phyloP scores from a whole-genome alignment of 371 early-diverging fungal genomes.

The Mucor velutinosus region DNA sequence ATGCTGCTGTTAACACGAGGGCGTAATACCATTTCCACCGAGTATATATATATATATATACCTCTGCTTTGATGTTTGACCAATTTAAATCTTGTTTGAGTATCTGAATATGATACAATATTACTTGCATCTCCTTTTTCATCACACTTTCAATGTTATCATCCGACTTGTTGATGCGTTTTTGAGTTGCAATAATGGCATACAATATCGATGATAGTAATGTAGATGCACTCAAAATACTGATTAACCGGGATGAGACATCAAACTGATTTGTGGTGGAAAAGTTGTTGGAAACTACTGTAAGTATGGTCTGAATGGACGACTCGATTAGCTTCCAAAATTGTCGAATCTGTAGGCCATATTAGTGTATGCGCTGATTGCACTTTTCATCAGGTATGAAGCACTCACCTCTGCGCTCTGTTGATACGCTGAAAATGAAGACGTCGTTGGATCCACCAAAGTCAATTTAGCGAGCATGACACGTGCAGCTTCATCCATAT shows the following conservation, averaged over 20 bases:
- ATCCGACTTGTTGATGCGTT: conserved; percentile 12
- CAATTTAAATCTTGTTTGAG: conserved; percentile 13
- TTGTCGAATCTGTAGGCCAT: conserved; percentile 7
- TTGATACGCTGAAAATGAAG: conserved; percentile 16
- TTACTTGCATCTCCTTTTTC: conserved; percentile 17
- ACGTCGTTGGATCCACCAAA: conserved; percentile 6
- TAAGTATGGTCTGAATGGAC: conserved; percentile 12
- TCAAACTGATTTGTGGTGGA: conserved; percentile 1
- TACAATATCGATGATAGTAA: conserved; percentile 14
- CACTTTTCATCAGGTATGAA: neutral
- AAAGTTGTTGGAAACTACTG: neutral
- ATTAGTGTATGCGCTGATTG: neutral
- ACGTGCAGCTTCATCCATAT: conserved; percentile 10
- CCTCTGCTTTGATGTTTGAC: neutral
- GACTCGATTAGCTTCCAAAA: conserved; percentile 19
- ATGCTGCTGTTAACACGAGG: too few species aligned
- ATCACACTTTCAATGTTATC: conserved; percentile 20
- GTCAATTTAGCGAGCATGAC: conserved; percentile 12
- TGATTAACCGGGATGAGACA: conserved; percentile 13
- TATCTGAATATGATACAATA: conserved; percentile 21
- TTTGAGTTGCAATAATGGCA: conserved; percentile 17
- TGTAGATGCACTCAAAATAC: conserved; percentile 16
- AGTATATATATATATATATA: neutral
- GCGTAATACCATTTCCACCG: too few species aligned
- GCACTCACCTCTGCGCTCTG: conserved; percentile 14